Base-by-base conservation (phyloP, 495 filamentous ascomycete species). In the Aspergillus ellipticus region DNA sequence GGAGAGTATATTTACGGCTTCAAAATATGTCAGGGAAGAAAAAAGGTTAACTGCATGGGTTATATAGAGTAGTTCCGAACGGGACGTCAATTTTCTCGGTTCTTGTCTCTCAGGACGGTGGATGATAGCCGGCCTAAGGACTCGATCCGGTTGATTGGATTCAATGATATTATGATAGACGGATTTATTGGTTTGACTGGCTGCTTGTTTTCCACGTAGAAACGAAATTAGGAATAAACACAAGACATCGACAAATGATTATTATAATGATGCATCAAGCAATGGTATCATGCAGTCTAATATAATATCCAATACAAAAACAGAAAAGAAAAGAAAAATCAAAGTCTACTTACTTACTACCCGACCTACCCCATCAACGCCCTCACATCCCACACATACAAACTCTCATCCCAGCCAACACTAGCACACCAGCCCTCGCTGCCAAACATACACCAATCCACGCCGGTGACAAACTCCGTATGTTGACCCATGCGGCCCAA, bases 371-470 rank as follows among this genome's bases (percentile, higher is more conserved):
- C 70, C 80, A 90, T 89, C 16, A 83, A 63, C 0, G 76, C 80
- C 53, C 86, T 81, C 35, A 91, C 89, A 79, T 98, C 94, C 92
- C 92, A 98, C 9, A 97, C 83, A 65, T 92, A 79, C 29, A 98
- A 74, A 59, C 84, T 80, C 72, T 96, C 89, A 71, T 98, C 94
- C 95, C 95, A 98, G 0, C 90, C 90, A 6, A 85, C 86, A 65
- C 86, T 94, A 9, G 94, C 94, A 70, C 89, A 89, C 95, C 95
- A 98, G 3, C 95, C 94, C 59, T 96, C 93, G 16, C 82, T 85
- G 6, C 94, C 94, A 69, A 98, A 98, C 28, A 98, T 69, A 73
- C 94, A 97, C 94, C 94, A 98, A 66, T 97, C 94, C 9, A 97
- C 89, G 16, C 94, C 94, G n/a, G 89, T 96, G 26, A 85, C 91